A percentile compares a stretch with the other conserved stretches of the same genome.
These are phyloP conservation scores for Conringia planisiliqua DNA, from an alignment of 345 rosid genomes.

Conservation along the genomic window DNA sequence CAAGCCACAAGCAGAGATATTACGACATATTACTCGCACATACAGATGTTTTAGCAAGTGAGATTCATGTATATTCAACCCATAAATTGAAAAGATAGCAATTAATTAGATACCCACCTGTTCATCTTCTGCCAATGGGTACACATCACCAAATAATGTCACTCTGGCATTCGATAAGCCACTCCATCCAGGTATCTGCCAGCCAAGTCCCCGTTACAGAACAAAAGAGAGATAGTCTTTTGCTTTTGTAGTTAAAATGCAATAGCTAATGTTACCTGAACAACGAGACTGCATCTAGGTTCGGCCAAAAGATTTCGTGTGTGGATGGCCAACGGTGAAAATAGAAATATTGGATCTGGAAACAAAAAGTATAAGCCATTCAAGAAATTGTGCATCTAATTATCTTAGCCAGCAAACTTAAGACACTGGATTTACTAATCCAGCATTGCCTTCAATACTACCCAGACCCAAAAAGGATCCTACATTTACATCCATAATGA, in stretches of 20 bases:
- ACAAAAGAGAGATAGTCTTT: constrained; percentile 1
- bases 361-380: constrained; percentile 13
- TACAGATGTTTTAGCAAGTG: not conserved
- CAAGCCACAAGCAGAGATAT: constrained; percentile 25
- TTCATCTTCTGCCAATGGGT: constrained; percentile 80
- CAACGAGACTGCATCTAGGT: constrained; percentile 91
- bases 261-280: constrained; percentile 53
- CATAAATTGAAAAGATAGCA: not conserved
- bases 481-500: not conserved
- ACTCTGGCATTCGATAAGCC: constrained; percentile 98
- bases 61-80: not conserved
- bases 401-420: not conserved
- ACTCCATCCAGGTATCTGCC: constrained; percentile 96
- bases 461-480: not conserved
- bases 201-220: constrained; percentile 23
- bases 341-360: constrained; percentile 91
- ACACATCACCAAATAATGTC: constrained; percentile 93
- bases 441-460: constrained; percentile 9
- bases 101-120: constrained; percentile 46
- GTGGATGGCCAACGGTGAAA: constrained; percentile 94
- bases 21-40: not conserved
- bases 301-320: constrained; percentile 84
- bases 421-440: not conserved
- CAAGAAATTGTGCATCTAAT: not conserved
- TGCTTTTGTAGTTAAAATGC: not conserved